Evolutionary conservation across 2,329 filamentous ascomycete genomes (phyloP).

Genomic region (Fusarium brevicatenulatum): DNA sequence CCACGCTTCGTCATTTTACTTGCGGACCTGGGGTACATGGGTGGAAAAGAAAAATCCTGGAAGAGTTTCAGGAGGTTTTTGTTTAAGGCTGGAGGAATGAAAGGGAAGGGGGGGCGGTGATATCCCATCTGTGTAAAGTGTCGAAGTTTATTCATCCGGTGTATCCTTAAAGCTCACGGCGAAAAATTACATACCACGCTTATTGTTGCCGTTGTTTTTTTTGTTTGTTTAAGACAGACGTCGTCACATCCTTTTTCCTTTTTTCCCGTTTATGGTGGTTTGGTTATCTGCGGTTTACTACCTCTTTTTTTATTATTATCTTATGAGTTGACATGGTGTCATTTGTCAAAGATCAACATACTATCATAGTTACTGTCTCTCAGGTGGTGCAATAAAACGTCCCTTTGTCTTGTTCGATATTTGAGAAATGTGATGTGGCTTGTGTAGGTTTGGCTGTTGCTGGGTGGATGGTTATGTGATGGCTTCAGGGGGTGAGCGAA

Average conservation of each 20-base stretch:
- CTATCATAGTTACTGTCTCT: conserved; percentile 17
- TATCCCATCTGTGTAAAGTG: conserved; percentile 37
- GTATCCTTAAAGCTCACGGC: conserved; percentile 42
- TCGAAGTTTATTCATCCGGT: conserved; percentile 38
- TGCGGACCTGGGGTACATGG: conserved; percentile 22
- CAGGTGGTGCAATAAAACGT: conserved; percentile 20
- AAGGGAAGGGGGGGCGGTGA: not conserved
- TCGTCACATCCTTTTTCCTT: not conserved
- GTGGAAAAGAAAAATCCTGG: conserved; percentile 13
- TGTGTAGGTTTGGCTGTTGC: not conserved
- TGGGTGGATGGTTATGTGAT: not conserved
- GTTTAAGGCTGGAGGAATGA: conserved; percentile 35
- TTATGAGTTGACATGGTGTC: conserved; percentile 10
- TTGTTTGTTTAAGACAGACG: conserved; percentile 29
- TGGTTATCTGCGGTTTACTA: not conserved
- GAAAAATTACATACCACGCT: conserved; percentile 46
- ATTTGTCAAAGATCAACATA: conserved; percentile 22
- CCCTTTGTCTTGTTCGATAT: conserved; percentile 7
- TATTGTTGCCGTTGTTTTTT: conserved; percentile 22
- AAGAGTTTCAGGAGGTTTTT: conserved; percentile 15
- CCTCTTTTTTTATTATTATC: not conserved
- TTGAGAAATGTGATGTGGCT: not conserved
- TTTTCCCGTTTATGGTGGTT: conserved; percentile 3
- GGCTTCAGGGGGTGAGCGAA: not conserved
- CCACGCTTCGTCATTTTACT: conserved; percentile 26